phyloP scores from a whole-genome alignment of 331 rosid genomes.

The Prunus yedoensis region DNA sequence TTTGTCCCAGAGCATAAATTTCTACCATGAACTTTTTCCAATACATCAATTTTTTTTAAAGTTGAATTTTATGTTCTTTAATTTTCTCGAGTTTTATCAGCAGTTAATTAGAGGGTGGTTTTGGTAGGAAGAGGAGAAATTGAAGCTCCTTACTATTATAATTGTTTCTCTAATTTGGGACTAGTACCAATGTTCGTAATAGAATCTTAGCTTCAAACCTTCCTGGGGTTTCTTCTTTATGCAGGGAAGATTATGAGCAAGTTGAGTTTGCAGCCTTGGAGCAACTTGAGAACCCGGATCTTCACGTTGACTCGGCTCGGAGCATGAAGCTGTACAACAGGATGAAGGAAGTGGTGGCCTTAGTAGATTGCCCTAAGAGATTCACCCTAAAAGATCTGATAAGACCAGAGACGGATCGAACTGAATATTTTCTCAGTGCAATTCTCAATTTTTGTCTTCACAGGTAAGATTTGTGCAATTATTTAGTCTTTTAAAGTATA shows the following conservation, averaged over 20 bases:
- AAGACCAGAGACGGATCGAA: slow-evolving; percentile 54
- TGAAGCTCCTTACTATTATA: background rate
- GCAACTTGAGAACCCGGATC: slow-evolving; percentile 75
- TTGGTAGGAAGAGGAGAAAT: background rate
- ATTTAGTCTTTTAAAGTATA: background rate
- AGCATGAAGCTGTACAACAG: slow-evolving; percentile 40
- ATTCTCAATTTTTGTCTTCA: slow-evolving; percentile 65
- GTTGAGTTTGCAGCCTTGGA: slow-evolving; percentile 72
- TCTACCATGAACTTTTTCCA: background rate
- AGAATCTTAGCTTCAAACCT: background rate
- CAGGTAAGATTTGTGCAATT: slow-evolving; percentile 36
- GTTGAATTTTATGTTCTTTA: background rate
- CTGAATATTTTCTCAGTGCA: slow-evolving; percentile 65
- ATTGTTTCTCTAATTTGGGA: background rate
- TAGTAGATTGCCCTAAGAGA: slow-evolving; percentile 52
- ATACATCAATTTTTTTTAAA: background rate
- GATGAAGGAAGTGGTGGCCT: slow-evolving; percentile 53
- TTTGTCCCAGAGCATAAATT: background rate
- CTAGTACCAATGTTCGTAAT: background rate
- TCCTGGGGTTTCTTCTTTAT: slow-evolving; percentile 8
- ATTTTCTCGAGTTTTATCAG: background rate
- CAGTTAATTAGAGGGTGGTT: background rate
- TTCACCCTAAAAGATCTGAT: slow-evolving; percentile 62
- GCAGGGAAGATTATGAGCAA: slow-evolving; percentile 74
- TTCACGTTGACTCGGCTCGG: slow-evolving; percentile 50